Conservation (phyloP, 179 eudicot species). For the Patellifolia procumbens region DNA sequence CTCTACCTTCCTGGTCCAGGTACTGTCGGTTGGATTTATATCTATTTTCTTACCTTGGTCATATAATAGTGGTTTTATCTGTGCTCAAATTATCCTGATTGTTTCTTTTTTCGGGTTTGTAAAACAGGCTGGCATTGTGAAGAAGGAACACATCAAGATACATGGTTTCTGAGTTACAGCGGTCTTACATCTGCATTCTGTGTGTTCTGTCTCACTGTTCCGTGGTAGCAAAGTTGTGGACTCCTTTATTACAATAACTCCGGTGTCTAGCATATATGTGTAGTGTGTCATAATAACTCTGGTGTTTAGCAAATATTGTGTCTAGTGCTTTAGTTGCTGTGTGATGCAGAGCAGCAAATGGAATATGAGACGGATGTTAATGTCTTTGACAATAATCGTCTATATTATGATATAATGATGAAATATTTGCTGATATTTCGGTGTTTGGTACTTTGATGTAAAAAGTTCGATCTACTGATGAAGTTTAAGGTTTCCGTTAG, state of each 20-base stretch:
- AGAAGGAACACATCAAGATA: constrained; percentile 66
- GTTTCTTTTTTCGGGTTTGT: too few relatives aligned
- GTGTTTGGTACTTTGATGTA: neutral
- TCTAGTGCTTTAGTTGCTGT: constrained; percentile 10
- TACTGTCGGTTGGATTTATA: neutral
- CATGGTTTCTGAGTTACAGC: constrained; percentile 52
- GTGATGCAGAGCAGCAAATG: constrained; percentile 21
- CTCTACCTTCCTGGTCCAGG: constrained; percentile 32
- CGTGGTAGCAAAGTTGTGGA: constrained; percentile 9
- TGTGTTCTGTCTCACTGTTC: constrained; percentile 8
- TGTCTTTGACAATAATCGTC: constrained; percentile 16
- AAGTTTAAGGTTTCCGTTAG: neutral
- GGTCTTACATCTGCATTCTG: neutral
- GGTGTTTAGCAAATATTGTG: constrained; percentile 8
- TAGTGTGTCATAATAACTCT: constrained; percentile 15
- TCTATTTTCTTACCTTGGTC: neutral
- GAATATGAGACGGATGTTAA: constrained; percentile 15
- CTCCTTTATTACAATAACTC: neutral
- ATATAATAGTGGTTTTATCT: too few relatives aligned
- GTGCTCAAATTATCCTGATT: neutral
- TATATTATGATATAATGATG: constrained; percentile 16
- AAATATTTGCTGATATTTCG: neutral
- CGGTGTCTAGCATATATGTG: constrained; percentile 12
- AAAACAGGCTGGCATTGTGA: constrained; percentile 38
- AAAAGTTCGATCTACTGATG: neutral